Conservation (phyloP, 176 grass and related monocot genomes). For the Elaeis guineensis region DNA sequence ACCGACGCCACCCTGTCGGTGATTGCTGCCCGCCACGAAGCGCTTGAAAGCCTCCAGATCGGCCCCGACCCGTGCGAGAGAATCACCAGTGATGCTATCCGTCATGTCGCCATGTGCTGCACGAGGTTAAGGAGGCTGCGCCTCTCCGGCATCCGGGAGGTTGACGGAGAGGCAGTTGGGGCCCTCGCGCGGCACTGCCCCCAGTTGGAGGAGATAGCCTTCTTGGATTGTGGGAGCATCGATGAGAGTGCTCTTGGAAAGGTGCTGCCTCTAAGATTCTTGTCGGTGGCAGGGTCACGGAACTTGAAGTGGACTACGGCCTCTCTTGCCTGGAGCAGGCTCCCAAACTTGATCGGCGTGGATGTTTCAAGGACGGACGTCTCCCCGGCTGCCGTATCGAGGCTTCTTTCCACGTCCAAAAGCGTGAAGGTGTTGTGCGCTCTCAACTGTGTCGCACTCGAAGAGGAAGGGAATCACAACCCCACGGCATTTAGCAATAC, state of each 20-base stretch:
- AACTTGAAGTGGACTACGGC: conserved; percentile 83
- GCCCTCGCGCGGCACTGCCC: conserved; percentile 65
- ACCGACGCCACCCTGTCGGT: conserved; percentile 73
- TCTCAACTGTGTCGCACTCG: conserved; percentile 55
- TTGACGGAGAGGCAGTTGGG: conserved; percentile 46
- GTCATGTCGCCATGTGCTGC: conserved; percentile 88
- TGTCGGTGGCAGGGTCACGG: conserved; percentile 75
- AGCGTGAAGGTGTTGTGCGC: conserved; percentile 60
- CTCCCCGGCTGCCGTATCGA: conserved; percentile 45
- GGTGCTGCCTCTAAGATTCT: conserved; percentile 61
- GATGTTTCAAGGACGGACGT: conserved; percentile 84
- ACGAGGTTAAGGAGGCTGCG: conserved; percentile 51
- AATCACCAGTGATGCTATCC: conserved; percentile 72
- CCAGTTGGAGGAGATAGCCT: conserved; percentile 59
- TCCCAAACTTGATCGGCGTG: conserved; percentile 62
- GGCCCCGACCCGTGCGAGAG: conserved; percentile 56
- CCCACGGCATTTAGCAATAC: conserved; percentile 53
- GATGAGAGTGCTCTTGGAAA: conserved; percentile 60
- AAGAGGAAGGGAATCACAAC: conserved; percentile 59
- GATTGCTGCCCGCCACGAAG: conserved; percentile 81
- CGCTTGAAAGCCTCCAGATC: conserved; percentile 82
- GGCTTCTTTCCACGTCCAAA: conserved; percentile 64
- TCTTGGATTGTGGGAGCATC: conserved; percentile 69
- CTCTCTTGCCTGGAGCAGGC: conserved; percentile 57
- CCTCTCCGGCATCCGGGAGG: conserved; percentile 78